phyloP scores from a whole-genome alignment of 2,329 filamentous ascomycete species.

The Verticillium klebahnii region DNA sequence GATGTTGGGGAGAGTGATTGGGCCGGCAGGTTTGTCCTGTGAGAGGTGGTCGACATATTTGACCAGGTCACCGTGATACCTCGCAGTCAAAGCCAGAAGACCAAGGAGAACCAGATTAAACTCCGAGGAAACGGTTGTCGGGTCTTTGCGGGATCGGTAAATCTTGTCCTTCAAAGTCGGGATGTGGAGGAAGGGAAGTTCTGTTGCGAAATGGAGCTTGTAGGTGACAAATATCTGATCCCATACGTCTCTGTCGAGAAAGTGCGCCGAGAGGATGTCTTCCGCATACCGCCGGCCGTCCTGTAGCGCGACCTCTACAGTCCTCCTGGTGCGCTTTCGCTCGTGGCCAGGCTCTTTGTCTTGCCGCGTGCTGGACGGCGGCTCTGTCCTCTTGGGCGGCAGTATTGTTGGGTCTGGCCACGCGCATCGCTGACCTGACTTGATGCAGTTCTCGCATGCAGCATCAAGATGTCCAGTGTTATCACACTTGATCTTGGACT shows the following conservation, averaged over 20 bases:
- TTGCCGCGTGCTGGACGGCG: slow-evolving; percentile 28
- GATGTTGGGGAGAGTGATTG: neutral
- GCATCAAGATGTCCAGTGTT: slow-evolving; percentile 52
- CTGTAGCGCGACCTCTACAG: slow-evolving; percentile 35
- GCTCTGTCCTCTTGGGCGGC: slow-evolving; percentile 38
- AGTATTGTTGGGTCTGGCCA: slow-evolving; percentile 49
- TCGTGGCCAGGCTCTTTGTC: slow-evolving; percentile 40
- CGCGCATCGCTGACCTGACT: slow-evolving; percentile 65
- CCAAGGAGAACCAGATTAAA: slow-evolving; percentile 58
- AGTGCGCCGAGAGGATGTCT: slow-evolving; percentile 56
- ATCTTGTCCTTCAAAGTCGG: slow-evolving; percentile 55
- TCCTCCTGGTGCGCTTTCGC: slow-evolving; percentile 42
- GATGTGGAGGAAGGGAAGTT: slow-evolving; percentile 67
- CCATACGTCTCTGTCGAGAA: slow-evolving; percentile 64
- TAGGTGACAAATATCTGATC: slow-evolving; percentile 66
- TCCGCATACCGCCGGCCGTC: slow-evolving; percentile 39
- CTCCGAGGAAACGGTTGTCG: slow-evolving; percentile 33
- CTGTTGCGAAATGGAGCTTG: slow-evolving; percentile 66
- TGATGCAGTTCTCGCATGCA: slow-evolving; percentile 69
- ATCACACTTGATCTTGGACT: slow-evolving; percentile 83
- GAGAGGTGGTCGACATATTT: slow-evolving; percentile 43
- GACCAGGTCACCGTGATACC: slow-evolving; percentile 60
- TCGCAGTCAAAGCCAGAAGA: slow-evolving; percentile 63
- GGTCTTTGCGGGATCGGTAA: slow-evolving; percentile 32
- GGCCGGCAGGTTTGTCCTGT: slow-evolving; percentile 2